Evolutionary conservation across 768 basidiomycete species (phyloP), one percentile per base, ranked within the genome.

Genomic region (Grammothele lineata): DNA sequence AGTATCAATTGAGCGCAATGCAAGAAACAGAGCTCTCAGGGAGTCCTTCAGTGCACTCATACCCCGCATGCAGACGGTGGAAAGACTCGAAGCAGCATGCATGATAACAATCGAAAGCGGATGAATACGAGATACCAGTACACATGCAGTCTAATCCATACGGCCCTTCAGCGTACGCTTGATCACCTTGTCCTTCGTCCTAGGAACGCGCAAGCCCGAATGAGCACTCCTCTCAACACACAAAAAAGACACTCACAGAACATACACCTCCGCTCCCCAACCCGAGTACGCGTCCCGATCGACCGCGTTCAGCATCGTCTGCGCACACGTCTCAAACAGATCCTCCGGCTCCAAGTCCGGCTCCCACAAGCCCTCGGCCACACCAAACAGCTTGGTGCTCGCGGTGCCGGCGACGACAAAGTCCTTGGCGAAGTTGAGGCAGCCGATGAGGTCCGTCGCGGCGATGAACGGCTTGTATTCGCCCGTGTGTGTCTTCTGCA

Each of bases 311-410:
- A 98, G 66, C 50, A 99, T 68, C 6, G 93, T 94, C 67, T 99
- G 96, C 23, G 91, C 92, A 60, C 97, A 93, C 2, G 96, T 98
- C 73, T 99, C 96, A 61, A 99, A 99, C 37, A 99, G 71, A 66
- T 98, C 96, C 61, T 98, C 96, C 12, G 94, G 82, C 63, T 85
- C 93, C 65, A 99, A 73, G 66, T 93, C 90, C 8, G 95, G 93
- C 68, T 99, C 96, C 96, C 96, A 99, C 24, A 99, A 76, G 3
- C 93, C 92, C 67, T 99, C 96, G 34, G 96, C 96, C 43, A 95
- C 85, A 85, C 96, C 96, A 59, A 84, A 96, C 54, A 99, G 69
- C 71, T 97, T 97, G 51, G 82, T 74, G 60, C 85, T 85, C 18
- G 96, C 95, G 1, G 92, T 92, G 26, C 96, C 96, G 8, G 91